Percentiles rank a stretch among this genome's conserved stretches.
Evolutionary conservation across 2,329 filamentous ascomycete species (phyloP).

Genomic region (Penicillium sp.): DNA sequence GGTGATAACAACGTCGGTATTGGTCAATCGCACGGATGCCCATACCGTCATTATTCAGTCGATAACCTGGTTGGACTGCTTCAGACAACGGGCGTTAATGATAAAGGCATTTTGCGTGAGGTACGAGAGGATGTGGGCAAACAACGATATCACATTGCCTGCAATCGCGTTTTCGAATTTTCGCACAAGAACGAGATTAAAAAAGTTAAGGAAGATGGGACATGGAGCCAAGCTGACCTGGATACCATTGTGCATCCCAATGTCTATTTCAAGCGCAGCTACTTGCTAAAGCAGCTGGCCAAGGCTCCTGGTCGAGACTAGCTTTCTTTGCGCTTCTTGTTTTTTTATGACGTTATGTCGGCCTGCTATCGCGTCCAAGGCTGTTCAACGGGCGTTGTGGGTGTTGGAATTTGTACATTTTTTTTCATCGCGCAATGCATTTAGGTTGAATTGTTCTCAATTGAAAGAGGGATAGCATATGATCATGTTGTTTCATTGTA

Average conservation of each 20-base stretch:
- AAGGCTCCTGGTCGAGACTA: conserved; percentile 50
- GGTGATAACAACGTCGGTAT: conserved; percentile 83
- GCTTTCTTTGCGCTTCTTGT: conserved; percentile 6
- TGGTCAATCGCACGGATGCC: conserved; percentile 92
- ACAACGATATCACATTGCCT: conserved; percentile 90
- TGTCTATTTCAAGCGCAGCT: conserved; percentile 96
- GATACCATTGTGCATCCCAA: conserved; percentile 98
- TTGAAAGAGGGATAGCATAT: background rate
- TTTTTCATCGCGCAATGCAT: background rate
- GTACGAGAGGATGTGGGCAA: conserved; percentile 88
- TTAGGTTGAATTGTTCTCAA: conserved; percentile 3
- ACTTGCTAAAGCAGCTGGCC: conserved; percentile 77
- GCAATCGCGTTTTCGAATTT: conserved; percentile 92
- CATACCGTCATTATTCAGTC: conserved; percentile 85
- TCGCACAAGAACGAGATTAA: conserved; percentile 77
- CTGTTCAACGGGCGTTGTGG: conserved; percentile 19
- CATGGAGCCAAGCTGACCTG: conserved; percentile 72
- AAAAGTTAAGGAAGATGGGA: conserved; percentile 71
- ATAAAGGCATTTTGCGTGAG: conserved; percentile 73
- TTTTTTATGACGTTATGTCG: conserved; percentile 52
- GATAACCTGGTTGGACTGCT: conserved; percentile 81
- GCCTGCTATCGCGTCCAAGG: conserved; percentile 9
- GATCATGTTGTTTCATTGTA: background rate
- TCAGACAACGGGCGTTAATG: conserved; percentile 75
- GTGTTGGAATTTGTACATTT: conserved; percentile 12